phyloP scores from a whole-genome alignment of 371 early-diverging fungal species.

The Mucor piriformis region DNA sequence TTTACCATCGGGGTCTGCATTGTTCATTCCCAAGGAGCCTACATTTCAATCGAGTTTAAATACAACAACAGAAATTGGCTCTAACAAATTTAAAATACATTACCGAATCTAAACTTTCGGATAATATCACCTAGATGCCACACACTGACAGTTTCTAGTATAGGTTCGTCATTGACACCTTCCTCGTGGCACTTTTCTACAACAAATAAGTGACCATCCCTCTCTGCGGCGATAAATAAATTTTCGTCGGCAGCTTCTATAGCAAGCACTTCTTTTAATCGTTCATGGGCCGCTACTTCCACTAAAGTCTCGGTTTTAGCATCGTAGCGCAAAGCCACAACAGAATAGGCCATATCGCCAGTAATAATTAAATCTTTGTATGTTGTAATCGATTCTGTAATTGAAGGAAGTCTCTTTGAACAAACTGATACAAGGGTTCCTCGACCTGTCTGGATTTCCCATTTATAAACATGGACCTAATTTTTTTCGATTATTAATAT shows the following conservation, averaged over 20 bases:
- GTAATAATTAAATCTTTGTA: slow-evolving; percentile 29
- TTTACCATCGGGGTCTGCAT: slow-evolving; percentile 60
- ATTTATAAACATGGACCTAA: slow-evolving; percentile 38
- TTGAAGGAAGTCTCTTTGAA: slow-evolving; percentile 28
- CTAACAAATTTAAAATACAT: too few species aligned
- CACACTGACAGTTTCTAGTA: slow-evolving; percentile 68
- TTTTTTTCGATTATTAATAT: neutral
- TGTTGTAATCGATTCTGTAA: slow-evolving; percentile 34
- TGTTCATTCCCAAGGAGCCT: slow-evolving; percentile 78
- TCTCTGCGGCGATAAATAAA: slow-evolving; percentile 66
- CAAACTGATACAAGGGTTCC: slow-evolving; percentile 30
- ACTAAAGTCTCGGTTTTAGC: slow-evolving; percentile 57
- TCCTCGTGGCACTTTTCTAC: slow-evolving; percentile 53
- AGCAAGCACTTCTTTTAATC: slow-evolving; percentile 67
- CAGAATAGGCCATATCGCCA: slow-evolving; percentile 42
- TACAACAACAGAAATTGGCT: too few species aligned
- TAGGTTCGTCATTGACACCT: slow-evolving; percentile 50
- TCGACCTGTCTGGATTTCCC: slow-evolving; percentile 37
- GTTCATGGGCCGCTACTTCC: slow-evolving; percentile 70
- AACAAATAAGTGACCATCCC: slow-evolving; percentile 67
- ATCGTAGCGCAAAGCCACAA: slow-evolving; percentile 46
- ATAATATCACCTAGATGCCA: slow-evolving; percentile 89
- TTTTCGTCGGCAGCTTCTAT: slow-evolving; percentile 65
- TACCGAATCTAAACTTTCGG: slow-evolving; percentile 78
- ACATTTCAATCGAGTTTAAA: too few species aligned